Evolutionary conservation across 179 eudicot genomes (phyloP).

Genomic region (Sideroxylon spinosum): DNA sequence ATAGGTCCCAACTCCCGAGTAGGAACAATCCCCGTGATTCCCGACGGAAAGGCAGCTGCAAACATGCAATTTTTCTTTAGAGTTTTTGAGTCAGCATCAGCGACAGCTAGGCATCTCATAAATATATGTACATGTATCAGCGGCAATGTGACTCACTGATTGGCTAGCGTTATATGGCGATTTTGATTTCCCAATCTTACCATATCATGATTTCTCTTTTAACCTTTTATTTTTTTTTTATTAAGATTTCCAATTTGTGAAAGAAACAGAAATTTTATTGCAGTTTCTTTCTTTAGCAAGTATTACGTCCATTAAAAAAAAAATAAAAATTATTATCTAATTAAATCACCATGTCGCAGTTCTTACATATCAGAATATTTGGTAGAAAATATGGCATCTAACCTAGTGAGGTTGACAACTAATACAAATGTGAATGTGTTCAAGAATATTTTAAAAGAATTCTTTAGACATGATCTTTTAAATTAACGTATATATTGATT

Average conservation of each 20-base stretch:
- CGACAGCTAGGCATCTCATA: slow-evolving; percentile 16
- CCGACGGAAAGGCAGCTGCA: slow-evolving; percentile 45
- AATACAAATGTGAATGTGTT: too few relatives aligned
- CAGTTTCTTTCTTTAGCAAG: too few relatives aligned
- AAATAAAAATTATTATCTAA: too few relatives aligned
- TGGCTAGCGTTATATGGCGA: too few relatives aligned
- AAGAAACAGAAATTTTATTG: neutral
- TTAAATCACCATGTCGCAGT: too few relatives aligned
- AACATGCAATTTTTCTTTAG: slow-evolving; percentile 17
- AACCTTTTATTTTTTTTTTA: too few relatives aligned
- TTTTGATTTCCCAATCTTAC: too few relatives aligned
- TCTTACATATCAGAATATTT: too few relatives aligned
- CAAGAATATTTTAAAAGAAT: neutral
- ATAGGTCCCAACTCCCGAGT: slow-evolving; percentile 19
- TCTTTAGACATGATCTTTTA: neutral
- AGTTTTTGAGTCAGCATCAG: slow-evolving; percentile 12
- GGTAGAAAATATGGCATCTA: too few relatives aligned
- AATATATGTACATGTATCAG: neutral
- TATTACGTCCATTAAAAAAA: too few relatives aligned
- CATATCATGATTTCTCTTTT: too few relatives aligned
- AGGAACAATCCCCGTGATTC: slow-evolving; percentile 43
- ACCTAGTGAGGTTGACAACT: too few relatives aligned
- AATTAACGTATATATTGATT: neutral
- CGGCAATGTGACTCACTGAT: neutral
- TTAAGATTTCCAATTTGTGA: neutral